phyloP scores from a whole-genome alignment of 2,329 filamentous ascomycete species.

The Colletotrichum eleusines region DNA sequence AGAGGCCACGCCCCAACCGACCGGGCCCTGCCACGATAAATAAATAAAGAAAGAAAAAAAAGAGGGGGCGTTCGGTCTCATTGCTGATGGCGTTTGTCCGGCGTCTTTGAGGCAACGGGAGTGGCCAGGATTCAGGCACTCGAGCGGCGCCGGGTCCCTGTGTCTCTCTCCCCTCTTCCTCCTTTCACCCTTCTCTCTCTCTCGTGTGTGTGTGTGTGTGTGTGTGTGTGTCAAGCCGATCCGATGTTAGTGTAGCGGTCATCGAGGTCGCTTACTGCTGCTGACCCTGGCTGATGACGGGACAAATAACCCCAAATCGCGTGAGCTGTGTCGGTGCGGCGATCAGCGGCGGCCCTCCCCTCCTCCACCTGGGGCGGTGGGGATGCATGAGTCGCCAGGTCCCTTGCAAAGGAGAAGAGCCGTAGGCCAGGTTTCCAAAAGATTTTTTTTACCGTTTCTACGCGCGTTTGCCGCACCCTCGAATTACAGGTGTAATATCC shows the following conservation, averaged over 20 bases:
- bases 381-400: conserved; percentile 10
- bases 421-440: conserved; percentile 11
- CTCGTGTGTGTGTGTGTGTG: background rate
- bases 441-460: conserved; percentile 21
- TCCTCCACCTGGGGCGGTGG: too few relatives aligned
- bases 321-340: background rate
- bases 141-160: background rate
- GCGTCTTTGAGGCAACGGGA: conserved; percentile 6
- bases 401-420: conserved; percentile 7
- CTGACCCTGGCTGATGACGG: conserved; percentile 4
- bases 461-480: conserved; percentile 35
- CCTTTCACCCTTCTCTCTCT: background rate
- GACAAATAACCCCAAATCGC: background rate
- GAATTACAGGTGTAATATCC: background rate
- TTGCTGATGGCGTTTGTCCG: background rate
- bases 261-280: background rate
- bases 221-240: background rate
- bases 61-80: background rate
- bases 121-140: background rate
- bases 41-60: too few relatives aligned
- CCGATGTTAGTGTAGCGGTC: conserved; percentile 8
- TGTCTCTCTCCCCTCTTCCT: too few relatives aligned
- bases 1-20: background rate
- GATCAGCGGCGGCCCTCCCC: background rate
- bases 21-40: conserved; percentile 8